A percentile compares a stretch with the other conserved stretches of the same genome.
phyloP scores from a whole-genome alignment of 768 basidiomycete genomes.

The Rhodotorula kratochvilovae region DNA sequence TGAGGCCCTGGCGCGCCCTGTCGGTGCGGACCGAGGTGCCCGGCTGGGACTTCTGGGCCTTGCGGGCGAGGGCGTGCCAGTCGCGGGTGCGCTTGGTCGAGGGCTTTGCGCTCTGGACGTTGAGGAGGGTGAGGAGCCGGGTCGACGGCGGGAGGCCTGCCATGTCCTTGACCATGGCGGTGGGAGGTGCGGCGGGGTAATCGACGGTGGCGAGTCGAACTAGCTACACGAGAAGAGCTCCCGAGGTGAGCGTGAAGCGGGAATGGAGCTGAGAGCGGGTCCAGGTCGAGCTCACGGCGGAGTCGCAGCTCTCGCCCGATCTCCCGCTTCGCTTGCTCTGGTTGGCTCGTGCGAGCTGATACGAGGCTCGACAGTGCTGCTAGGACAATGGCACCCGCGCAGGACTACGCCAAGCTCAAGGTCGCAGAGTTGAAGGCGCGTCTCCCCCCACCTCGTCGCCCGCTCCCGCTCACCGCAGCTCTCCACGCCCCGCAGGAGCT shows the following conservation, averaged over 20 bases:
- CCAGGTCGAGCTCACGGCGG: neutral
- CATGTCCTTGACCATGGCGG: slow-evolving; percentile 30
- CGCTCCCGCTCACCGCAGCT: neutral
- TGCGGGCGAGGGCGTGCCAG: slow-evolving; percentile 32
- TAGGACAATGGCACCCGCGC: neutral
- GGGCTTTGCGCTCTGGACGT: slow-evolving; percentile 33
- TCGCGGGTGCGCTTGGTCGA: slow-evolving; percentile 29
- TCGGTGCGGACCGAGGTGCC: neutral
- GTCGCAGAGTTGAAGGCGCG: slow-evolving; percentile 33
- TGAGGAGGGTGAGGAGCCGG: slow-evolving; percentile 29
- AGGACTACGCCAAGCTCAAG: slow-evolving; percentile 14
- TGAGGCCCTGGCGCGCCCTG: neutral
- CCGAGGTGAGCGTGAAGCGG: too few relatives aligned
- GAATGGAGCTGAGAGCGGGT: neutral
- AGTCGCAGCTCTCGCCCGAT: too few relatives aligned
- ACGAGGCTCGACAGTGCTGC: neutral
- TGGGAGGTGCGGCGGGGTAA: neutral
- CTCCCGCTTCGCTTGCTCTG: neutral
- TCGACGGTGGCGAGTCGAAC: neutral
- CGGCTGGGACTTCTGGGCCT: neutral
- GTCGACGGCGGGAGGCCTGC: slow-evolving; percentile 10
- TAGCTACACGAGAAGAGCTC: neutral
- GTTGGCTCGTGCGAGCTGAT: neutral
- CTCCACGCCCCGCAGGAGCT: slow-evolving; percentile 17
- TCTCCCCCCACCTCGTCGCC: too few relatives aligned